phyloP scores from a whole-genome alignment of 805 yeast genomes.

The Lipomyces mesembrius region DNA sequence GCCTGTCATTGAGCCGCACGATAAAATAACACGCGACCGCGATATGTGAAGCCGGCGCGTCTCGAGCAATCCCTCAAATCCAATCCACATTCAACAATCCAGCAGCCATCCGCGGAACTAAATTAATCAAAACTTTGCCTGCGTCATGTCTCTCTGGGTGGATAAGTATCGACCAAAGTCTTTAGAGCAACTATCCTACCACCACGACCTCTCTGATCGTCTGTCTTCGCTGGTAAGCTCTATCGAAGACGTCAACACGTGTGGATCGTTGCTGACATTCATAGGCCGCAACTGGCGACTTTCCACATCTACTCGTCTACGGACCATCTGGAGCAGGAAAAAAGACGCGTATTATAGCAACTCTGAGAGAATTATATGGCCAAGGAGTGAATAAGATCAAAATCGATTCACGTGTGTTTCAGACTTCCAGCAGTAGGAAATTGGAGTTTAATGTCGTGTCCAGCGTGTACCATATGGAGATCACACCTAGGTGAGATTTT shows the following conservation, averaged over 20 bases:
- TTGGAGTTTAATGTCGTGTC: constrained; percentile 92
- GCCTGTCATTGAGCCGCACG: background rate
- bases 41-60: constrained; percentile 1
- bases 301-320: constrained; percentile 89
- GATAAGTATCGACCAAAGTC: constrained; percentile 86
- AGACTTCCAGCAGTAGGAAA: constrained; percentile 67
- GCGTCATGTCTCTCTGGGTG: constrained; percentile 89
- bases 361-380: constrained; percentile 81
- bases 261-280: constrained; percentile 3
- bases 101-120: background rate
- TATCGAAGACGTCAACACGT: constrained; percentile 7
- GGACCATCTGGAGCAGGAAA: constrained; percentile 99
- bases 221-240: constrained; percentile 59
- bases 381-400: constrained; percentile 79
- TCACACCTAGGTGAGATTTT: constrained; percentile 65
- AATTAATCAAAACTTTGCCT: background rate
- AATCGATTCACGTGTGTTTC: constrained; percentile 86
- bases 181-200: constrained; percentile 68
- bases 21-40: background rate
- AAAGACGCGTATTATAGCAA: constrained; percentile 85
- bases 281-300: constrained; percentile 69
- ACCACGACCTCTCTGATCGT: constrained; percentile 64
- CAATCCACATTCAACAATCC: background rate
- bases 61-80: background rate
- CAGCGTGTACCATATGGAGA: constrained; percentile 86